Evolutionary conservation across 371 early-diverging fungal genomes (phyloP).

Genomic region (Syncephalastrum racemosum): DNA sequence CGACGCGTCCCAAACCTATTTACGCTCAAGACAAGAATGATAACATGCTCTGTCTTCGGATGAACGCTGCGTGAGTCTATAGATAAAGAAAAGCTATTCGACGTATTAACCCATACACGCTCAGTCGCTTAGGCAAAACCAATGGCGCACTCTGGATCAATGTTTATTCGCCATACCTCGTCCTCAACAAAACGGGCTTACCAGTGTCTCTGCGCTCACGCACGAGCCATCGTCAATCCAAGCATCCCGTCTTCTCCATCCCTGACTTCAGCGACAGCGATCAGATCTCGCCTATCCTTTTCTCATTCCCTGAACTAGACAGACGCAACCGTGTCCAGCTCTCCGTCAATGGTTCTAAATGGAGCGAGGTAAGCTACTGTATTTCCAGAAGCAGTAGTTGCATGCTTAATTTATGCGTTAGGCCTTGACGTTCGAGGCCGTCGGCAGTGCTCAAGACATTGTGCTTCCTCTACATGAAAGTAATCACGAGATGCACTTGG

Average conservation of each 20-base stretch:
- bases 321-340: conserved; percentile 72
- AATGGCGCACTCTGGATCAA: conserved; percentile 32
- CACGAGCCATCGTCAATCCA: conserved; percentile 21
- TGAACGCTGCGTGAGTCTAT: conserved; percentile 47
- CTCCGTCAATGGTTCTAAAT: conserved; percentile 65
- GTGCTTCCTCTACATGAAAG: conserved; percentile 41
- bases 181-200: conserved; percentile 77
- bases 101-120: too few species aligned
- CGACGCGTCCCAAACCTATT: too few species aligned
- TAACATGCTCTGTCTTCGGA: conserved; percentile 50
- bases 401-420: conserved; percentile 12
- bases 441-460: conserved; percentile 72
- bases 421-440: conserved; percentile 83
- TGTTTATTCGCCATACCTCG: conserved; percentile 52
- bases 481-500: conserved; percentile 55
- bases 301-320: conserved; percentile 76
- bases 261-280: conserved; percentile 26
- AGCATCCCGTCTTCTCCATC: conserved; percentile 13
- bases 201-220: conserved; percentile 39
- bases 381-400: too few species aligned
- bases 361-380: conserved; percentile 55
- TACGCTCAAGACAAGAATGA: conserved; percentile 37
- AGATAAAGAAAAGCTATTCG: not conserved
- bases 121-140: conserved; percentile 20
- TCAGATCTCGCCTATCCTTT: conserved; percentile 65